Conservation (phyloP, 75 land plant species). For the Larix kaempferi region DNA sequence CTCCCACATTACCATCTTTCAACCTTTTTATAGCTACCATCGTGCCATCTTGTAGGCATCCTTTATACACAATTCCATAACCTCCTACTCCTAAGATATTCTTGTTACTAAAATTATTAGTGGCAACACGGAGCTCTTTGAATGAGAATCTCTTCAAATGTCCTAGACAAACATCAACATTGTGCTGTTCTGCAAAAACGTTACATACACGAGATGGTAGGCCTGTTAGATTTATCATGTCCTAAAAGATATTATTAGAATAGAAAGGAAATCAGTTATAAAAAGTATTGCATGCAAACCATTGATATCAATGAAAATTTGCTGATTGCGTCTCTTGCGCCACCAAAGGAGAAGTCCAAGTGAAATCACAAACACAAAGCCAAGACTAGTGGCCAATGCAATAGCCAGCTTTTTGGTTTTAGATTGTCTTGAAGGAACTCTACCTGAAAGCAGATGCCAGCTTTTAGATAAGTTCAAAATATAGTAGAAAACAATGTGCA, state of each 20-base stretch:
- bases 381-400: slow-evolving; percentile 29
- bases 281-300: slow-evolving; percentile 23
- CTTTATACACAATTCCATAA: slow-evolving; percentile 72
- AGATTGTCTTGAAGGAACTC: slow-evolving; percentile 14
- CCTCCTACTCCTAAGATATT: slow-evolving; percentile 77
- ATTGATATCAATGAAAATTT: slow-evolving; percentile 63
- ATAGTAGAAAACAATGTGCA: neutral
- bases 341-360: slow-evolving; percentile 50
- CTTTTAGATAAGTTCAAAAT: neutral
- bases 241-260: neutral
- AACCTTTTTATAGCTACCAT: slow-evolving; percentile 74
- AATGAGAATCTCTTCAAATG: slow-evolving; percentile 77
- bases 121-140: slow-evolving; percentile 66
- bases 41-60: slow-evolving; percentile 41
- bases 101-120: slow-evolving; percentile 49
- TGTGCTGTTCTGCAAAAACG: slow-evolving; percentile 63
- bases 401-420: slow-evolving; percentile 20
- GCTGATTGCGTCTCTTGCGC: slow-evolving; percentile 48
- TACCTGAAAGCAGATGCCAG: slow-evolving; percentile 18
- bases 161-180: slow-evolving; percentile 64
- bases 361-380: slow-evolving; percentile 29
- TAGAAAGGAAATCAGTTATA: neutral
- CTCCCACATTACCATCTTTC: slow-evolving; percentile 67
- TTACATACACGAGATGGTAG: neutral
- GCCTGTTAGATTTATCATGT: neutral